Percentiles rank a stretch among this genome's conserved stretches.
Evolutionary conservation across 805 yeast species (phyloP).

Genomic region (Diddensiella caesifluorescens): DNA sequence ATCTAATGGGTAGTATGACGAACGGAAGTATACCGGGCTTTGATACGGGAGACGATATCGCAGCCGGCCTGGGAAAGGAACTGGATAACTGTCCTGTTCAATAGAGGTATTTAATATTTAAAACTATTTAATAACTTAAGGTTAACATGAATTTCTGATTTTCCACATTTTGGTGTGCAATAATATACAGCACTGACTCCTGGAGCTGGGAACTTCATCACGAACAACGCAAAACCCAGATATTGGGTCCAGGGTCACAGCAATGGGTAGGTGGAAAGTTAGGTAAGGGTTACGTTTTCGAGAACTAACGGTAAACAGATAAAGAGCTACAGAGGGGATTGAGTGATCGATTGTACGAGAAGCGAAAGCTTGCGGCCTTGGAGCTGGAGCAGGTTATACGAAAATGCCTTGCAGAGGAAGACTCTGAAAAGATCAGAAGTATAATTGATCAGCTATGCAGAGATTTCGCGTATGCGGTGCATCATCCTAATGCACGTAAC

Average conservation of each 20-base stretch:
- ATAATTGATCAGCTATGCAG: constrained; percentile 69
- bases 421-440: constrained; percentile 51
- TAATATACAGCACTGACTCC: too few species aligned
- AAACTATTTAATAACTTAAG: too few species aligned
- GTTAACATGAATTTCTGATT: too few species aligned
- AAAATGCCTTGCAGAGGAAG: constrained; percentile 55
- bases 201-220: too few species aligned
- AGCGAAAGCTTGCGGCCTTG: constrained; percentile 67
- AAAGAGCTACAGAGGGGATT: constrained; percentile 62
- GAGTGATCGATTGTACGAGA: constrained; percentile 69
- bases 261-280: constrained; percentile 3
- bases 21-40: constrained; percentile 39
- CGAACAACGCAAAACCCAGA: too few species aligned
- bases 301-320: too few species aligned
- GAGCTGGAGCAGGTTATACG: constrained; percentile 67
- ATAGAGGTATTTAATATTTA: too few species aligned
- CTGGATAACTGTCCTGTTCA: constrained; percentile 19
- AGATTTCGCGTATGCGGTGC: constrained; percentile 75
- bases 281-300: background rate
- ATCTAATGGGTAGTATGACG: constrained; percentile 56
- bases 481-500: constrained; percentile 83
- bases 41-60: constrained; percentile 21
- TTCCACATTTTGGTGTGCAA: background rate
- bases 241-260: too few species aligned
- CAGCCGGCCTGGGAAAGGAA: constrained; percentile 7